Conservation (phyloP, 2,329 filamentous ascomycete species). For the Ceratocystis cacaofunesta region DNA sequence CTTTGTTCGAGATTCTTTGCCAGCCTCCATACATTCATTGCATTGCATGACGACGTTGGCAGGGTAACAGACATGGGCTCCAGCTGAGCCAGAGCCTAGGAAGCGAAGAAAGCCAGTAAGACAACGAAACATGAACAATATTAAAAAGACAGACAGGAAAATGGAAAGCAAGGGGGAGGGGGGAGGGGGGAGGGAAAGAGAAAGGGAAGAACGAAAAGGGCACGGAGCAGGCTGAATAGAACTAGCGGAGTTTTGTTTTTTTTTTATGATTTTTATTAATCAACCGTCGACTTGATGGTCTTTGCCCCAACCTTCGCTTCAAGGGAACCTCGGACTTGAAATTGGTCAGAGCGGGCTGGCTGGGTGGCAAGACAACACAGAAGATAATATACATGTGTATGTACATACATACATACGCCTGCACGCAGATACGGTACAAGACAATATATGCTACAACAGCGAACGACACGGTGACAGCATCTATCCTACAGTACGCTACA, state of each 20-base stretch:
- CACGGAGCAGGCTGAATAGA: background rate
- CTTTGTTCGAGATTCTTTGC: background rate
- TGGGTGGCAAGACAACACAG: background rate
- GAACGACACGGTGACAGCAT: background rate
- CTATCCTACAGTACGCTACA: background rate
- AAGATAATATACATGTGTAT: background rate
- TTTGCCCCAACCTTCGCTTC: conserved; percentile 5
- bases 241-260: background rate
- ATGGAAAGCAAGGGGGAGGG: background rate
- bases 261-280: background rate
- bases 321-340: background rate
- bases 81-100: background rate
- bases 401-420: background rate
- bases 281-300: background rate
- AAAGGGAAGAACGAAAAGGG: background rate
- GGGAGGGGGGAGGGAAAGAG: background rate
- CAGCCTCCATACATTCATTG: background rate
- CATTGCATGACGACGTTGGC: background rate
- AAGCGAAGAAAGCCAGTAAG: background rate
- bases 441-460: background rate
- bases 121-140: background rate
- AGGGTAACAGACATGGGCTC: conserved; percentile 1
- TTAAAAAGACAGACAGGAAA: background rate
- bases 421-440: background rate
- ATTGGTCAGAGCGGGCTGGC: conserved; percentile 1